These are phyloP conservation scores for Chaetomiaceae sp. DNA, from an alignment of 2,329 filamentous ascomycete genomes.

Conservation along the genomic window DNA sequence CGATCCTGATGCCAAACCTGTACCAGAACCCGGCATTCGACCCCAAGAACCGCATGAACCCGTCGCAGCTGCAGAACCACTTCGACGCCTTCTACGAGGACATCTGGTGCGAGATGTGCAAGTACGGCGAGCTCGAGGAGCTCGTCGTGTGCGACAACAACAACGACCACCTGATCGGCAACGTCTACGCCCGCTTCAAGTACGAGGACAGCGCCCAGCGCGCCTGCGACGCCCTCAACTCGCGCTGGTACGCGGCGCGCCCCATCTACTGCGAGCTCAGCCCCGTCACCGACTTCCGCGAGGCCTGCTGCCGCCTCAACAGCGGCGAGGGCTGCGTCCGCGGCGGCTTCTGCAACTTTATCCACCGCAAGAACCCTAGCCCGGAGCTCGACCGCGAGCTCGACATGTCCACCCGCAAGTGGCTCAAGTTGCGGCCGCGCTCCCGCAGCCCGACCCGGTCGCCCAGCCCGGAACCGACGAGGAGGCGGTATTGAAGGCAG, in stretches of 20 bases:
- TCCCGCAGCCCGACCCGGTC: slow-evolving; percentile 74
- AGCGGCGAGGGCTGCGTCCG: slow-evolving; percentile 91
- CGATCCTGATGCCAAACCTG: slow-evolving; percentile 94
- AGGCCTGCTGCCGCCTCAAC: slow-evolving; percentile 94
- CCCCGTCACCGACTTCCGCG: slow-evolving; percentile 95
- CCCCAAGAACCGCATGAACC: slow-evolving; percentile 93
- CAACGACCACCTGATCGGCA: slow-evolving; percentile 97
- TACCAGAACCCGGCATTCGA: slow-evolving; percentile 99
- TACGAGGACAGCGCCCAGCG: slow-evolving; percentile 95
- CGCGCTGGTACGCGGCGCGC: slow-evolving; percentile 91
- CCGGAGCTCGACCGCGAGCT: slow-evolving; percentile 85
- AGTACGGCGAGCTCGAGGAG: slow-evolving; percentile 96
- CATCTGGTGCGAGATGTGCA: slow-evolving; percentile 99
- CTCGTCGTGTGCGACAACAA: slow-evolving; percentile 99
- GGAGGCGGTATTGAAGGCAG: slow-evolving; percentile 54
- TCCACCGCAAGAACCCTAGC: slow-evolving; percentile 91
- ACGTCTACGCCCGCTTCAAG: slow-evolving; percentile 99
- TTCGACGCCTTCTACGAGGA: slow-evolving; percentile 99
- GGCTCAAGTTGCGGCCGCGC: slow-evolving; percentile 78
- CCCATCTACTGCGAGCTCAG: slow-evolving; percentile 98
- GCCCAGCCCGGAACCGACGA: slow-evolving; percentile 77
- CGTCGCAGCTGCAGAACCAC: slow-evolving; percentile 94
- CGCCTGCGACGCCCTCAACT: slow-evolving; percentile 90
- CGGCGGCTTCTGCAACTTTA: slow-evolving; percentile 98
- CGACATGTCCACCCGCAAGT: slow-evolving; percentile 88